Conservation (phyloP, 2,329 filamentous ascomycete species). For the Nemania sp. region DNA sequence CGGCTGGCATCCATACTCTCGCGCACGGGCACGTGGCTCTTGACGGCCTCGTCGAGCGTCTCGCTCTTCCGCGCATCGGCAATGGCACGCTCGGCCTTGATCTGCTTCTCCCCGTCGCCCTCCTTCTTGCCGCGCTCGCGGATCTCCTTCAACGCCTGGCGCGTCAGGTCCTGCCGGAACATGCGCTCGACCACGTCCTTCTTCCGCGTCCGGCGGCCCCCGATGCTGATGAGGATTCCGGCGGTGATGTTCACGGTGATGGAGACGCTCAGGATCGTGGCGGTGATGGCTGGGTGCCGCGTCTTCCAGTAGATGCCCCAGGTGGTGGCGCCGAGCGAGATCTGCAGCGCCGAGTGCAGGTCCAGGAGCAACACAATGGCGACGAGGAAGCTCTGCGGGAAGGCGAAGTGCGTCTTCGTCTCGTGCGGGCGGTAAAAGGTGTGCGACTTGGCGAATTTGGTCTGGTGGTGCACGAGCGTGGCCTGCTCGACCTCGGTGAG, state of each 20-base stretch:
- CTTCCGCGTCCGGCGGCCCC: conserved; percentile 82
- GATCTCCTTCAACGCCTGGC: conserved; percentile 61
- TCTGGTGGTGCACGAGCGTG: conserved; percentile 79
- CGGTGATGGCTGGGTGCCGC: conserved; percentile 79
- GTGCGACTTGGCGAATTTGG: conserved; percentile 83
- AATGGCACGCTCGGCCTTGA: conserved; percentile 46
- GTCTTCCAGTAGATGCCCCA: conserved; percentile 80
- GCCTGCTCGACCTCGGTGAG: conserved; percentile 75
- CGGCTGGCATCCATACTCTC: conserved; percentile 27
- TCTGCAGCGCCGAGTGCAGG: conserved; percentile 82
- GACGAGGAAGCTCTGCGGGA: conserved; percentile 79
- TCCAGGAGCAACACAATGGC: conserved; percentile 84
- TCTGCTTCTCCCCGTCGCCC: conserved; percentile 47
- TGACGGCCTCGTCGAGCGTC: conserved; percentile 43
- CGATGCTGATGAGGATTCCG: conserved; percentile 80
- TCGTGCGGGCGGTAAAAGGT: conserved; percentile 93
- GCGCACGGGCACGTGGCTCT: conserved; percentile 37
- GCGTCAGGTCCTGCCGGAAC: conserved; percentile 80
- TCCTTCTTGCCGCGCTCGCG: conserved; percentile 61
- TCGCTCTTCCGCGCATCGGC: conserved; percentile 46
- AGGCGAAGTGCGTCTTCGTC: conserved; percentile 83
- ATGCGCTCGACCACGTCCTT: conserved; percentile 86
- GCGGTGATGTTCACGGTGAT: conserved; percentile 83
- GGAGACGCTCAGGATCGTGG: conserved; percentile 82
- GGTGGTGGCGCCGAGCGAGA: conserved; percentile 80